Percentiles rank a stretch among this genome's conserved stretches.
These are phyloP conservation scores for Suillus fuscotomentosus DNA, from an alignment of 768 basidiomycete species.

Conservation along the genomic window DNA sequence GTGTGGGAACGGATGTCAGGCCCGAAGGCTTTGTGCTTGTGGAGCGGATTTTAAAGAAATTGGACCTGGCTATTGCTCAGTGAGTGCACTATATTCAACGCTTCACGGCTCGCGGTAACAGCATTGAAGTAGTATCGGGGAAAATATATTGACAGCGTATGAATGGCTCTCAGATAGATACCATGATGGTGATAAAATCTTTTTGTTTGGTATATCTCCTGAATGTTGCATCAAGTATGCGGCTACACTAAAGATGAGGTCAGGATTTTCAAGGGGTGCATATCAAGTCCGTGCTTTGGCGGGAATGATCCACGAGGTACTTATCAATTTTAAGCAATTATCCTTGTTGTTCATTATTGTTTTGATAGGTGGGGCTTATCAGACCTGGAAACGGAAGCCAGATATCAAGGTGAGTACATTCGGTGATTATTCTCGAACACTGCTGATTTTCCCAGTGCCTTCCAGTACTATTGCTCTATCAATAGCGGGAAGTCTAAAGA, in stretches of 20 bases:
- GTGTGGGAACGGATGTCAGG: slow-evolving; percentile 35
- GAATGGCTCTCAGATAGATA: background rate
- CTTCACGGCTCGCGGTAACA: background rate
- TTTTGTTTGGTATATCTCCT: slow-evolving; percentile 3
- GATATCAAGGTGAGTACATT: background rate
- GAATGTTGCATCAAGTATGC: background rate
- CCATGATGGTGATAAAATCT: slow-evolving; percentile 4
- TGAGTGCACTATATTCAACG: slow-evolving; percentile 14
- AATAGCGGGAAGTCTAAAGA: background rate
- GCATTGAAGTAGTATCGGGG: background rate
- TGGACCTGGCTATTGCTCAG: slow-evolving; percentile 40
- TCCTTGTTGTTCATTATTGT: background rate
- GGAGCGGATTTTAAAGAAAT: slow-evolving; percentile 19
- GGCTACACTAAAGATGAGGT: background rate
- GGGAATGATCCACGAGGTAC: slow-evolving; percentile 4
- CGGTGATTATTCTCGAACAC: background rate
- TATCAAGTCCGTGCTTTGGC: slow-evolving; percentile 5
- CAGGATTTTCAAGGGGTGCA: slow-evolving; percentile 4
- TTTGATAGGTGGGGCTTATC: slow-evolving; percentile 26
- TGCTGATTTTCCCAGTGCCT: background rate
- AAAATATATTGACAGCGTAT: background rate
- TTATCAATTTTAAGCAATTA: background rate
- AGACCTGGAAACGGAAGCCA: background rate
- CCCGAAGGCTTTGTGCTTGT: slow-evolving; percentile 24
- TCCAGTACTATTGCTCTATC: background rate